phyloP scores from a whole-genome alignment of 352 stramenopile species.

The Pythium brassicae region DNA sequence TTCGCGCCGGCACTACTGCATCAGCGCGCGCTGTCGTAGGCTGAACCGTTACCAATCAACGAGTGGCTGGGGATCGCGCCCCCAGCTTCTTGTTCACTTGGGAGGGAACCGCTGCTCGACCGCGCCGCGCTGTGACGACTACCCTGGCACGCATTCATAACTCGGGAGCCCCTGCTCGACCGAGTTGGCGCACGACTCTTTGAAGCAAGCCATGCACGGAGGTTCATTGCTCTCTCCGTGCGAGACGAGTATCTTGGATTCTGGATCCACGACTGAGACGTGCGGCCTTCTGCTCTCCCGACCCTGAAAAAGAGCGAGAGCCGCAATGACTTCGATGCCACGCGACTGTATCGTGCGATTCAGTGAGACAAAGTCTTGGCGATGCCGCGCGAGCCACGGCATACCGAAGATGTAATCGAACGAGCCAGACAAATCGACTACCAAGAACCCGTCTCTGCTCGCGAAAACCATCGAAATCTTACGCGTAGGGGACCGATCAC shows the following conservation, averaged over 20 bases:
- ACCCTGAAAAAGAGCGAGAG: background rate
- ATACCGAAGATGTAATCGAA: constrained; percentile 30
- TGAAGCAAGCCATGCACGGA: no score
- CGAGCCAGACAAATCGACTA: constrained; percentile 21
- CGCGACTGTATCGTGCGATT: constrained; percentile 7
- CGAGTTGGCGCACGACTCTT: no score
- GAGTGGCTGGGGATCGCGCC: no score
- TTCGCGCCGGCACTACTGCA: no score
- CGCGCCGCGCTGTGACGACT: no score
- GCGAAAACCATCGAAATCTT: constrained; percentile 18
- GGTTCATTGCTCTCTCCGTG: no score
- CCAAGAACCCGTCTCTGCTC: constrained; percentile 17
- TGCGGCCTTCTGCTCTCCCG: background rate
- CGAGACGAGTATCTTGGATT: constrained; percentile 5
- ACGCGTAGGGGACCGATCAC: constrained; percentile 10
- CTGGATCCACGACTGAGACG: constrained; percentile 15
- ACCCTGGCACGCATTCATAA: no score
- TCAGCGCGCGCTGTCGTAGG: no score
- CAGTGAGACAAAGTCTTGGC: constrained; percentile 17
- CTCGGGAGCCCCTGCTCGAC: no score
- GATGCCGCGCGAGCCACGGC: constrained; percentile 20
- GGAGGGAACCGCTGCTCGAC: constrained; percentile 11
- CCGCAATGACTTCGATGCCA: constrained; percentile 14
- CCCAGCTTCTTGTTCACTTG: no score
- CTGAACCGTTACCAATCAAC: no score